Evolutionary conservation across 441 rosid genomes (phyloP).

Genomic region (Melianthus villosus): DNA sequence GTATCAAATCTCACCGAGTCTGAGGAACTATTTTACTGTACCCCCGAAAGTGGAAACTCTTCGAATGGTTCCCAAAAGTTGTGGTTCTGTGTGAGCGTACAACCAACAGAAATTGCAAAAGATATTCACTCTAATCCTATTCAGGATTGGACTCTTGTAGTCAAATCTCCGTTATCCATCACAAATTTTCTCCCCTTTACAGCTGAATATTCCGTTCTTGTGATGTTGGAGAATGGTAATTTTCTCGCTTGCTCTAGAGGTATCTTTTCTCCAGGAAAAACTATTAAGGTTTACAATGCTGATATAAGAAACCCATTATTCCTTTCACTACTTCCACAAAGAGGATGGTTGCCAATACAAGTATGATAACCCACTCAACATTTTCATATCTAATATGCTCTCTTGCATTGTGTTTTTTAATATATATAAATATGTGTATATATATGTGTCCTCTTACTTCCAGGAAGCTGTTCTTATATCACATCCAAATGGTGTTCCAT

Average conservation of each 20-base stretch:
- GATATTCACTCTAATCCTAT: constrained; percentile 67
- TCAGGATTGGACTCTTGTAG: constrained; percentile 78
- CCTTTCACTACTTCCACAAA: constrained; percentile 70
- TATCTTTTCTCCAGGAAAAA: constrained; percentile 46
- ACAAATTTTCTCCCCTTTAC: constrained; percentile 74
- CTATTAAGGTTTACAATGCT: constrained; percentile 62
- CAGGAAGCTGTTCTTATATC: constrained; percentile 89
- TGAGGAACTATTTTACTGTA: constrained; percentile 61
- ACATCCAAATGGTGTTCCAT: constrained; percentile 60
- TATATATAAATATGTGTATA: constrained; percentile 1
- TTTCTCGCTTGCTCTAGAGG: constrained; percentile 52
- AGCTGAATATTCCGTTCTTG: constrained; percentile 70
- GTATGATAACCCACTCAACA: constrained; percentile 29
- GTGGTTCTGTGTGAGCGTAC: constrained; percentile 79
- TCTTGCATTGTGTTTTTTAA: constrained; percentile 6
- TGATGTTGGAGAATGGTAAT: constrained; percentile 56
- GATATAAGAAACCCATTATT: constrained; percentile 59
- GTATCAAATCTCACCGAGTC: constrained; percentile 58
- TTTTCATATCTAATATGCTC: no score
- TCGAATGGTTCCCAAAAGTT: constrained; percentile 31
- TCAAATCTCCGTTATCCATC: constrained; percentile 73
- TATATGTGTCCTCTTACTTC: constrained; percentile 6
- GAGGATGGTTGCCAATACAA: constrained; percentile 75
- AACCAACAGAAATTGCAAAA: constrained; percentile 68
- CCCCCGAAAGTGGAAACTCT: constrained; percentile 43